A percentile compares a stretch with the other conserved stretches of the same genome.
These are phyloP conservation scores for Camellia lanceoleosa DNA, from an alignment of 148 eudicot species.

Conservation along the genomic window DNA sequence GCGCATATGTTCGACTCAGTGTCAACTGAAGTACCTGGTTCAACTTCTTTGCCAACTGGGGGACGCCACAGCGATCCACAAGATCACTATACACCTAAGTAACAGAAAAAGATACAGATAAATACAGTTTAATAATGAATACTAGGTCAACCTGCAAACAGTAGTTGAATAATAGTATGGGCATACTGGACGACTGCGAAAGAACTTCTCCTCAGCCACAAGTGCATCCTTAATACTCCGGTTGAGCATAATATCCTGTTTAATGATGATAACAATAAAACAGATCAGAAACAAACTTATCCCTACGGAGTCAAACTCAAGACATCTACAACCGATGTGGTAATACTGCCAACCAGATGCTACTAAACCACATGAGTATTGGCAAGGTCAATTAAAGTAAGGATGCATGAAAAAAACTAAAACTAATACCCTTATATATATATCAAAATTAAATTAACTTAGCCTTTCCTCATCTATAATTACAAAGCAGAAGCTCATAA, in stretches of 20 bases:
- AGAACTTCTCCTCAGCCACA: conserved; percentile 94
- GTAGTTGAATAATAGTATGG: background rate
- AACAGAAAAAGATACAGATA: conserved; percentile 15
- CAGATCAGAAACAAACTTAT: conserved; percentile 14
- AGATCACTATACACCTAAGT: conserved; percentile 83
- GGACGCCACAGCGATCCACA: conserved; percentile 93
- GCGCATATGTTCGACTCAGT: background rate
- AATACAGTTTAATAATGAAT: background rate
- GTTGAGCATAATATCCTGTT: conserved; percentile 75
- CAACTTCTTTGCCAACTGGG: conserved; percentile 90
- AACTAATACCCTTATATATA: background rate
- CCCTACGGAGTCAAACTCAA: background rate
- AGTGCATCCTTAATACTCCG: conserved; percentile 91
- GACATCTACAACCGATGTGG: background rate
- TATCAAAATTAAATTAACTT: background rate
- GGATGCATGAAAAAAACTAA: too few species aligned
- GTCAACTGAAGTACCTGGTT: conserved; percentile 59
- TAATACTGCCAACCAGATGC: too few species aligned
- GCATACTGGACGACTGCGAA: conserved; percentile 84
- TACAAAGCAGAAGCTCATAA: background rate
- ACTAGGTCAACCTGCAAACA: background rate
- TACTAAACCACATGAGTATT: too few species aligned
- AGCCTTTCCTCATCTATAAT: background rate
- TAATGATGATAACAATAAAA: conserved; percentile 5
- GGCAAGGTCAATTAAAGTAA: too few species aligned